These are phyloP conservation scores for Fusarium sp. DNA, from an alignment of 2,329 filamentous ascomycete species.

Conservation along the genomic window DNA sequence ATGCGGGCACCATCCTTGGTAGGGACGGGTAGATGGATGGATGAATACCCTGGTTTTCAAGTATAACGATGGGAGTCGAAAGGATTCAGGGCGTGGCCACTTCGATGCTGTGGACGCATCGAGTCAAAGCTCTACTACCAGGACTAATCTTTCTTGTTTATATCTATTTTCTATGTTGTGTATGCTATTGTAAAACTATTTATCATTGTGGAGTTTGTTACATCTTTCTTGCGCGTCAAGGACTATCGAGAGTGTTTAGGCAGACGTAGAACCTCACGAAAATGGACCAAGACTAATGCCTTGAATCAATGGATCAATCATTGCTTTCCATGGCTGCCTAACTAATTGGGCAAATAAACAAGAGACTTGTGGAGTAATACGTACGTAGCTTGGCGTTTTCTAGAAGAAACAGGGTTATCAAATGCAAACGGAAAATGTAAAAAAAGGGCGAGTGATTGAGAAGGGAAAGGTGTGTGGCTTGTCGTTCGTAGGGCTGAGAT, in stretches of 20 bases:
- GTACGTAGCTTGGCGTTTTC: constrained; percentile 17
- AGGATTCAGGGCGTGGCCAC: constrained; percentile 22
- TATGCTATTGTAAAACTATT: constrained; percentile 25
- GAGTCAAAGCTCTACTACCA: background rate
- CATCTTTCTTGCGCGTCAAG: background rate
- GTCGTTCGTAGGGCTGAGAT: constrained; percentile 26
- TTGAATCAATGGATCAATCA: background rate
- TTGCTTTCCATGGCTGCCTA: background rate
- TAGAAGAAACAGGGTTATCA: constrained; percentile 17
- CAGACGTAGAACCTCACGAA: background rate
- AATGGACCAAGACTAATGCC: no score
- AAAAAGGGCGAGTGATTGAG: constrained; percentile 4
- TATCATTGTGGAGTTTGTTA: background rate
- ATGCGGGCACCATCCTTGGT: constrained; percentile 23
- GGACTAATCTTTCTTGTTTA: constrained; percentile 11
- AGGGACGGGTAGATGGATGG: constrained; percentile 30
- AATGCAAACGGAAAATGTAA: constrained; percentile 8
- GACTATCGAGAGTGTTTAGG: background rate
- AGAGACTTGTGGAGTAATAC: constrained; percentile 2
- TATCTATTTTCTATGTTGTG: constrained; percentile 13
- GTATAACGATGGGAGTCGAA: constrained; percentile 23
- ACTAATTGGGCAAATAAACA: constrained; percentile 19
- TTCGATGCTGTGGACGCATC: constrained; percentile 11
- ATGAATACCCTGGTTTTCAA: constrained; percentile 31
- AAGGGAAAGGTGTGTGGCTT: constrained; percentile 4